Evolutionary conservation across 768 basidiomycete genomes (phyloP), one percentile per base, ranked within the genome.

Genomic region (Tricholoma saponaceum): DNA sequence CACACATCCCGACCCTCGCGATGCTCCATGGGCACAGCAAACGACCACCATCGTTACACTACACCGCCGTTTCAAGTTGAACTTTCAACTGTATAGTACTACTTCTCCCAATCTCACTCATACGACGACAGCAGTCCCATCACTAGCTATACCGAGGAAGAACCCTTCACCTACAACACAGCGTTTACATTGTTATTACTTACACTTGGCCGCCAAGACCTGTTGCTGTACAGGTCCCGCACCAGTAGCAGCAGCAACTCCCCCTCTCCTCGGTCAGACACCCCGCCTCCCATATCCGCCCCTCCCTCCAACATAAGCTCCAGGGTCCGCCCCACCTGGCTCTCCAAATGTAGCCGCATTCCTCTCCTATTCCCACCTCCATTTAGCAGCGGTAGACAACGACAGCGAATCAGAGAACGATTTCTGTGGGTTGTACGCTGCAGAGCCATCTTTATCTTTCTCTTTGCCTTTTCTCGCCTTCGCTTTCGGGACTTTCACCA

Each of bases 361-460:
- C 63, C 64, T 39, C 58, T 77, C 76, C 57, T 79, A 33, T 56
- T 57, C 16, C 33, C 64, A 55, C 53, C 63, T 56, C 63, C 61
- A 26, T 60, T 57, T 2, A n/a, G 57, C 28, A 16, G 59, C 56
- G 20, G 74, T 60, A 16, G 76, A 74, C 16, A 79, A 78, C 13
- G 79, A 78, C 51, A 83, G 68, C 12, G 86, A 83, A 70, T 94
- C 91, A 62, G 93, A 94, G 79, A 93, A 93, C 3, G 89, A 92
- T 62, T 79, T 84, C 62, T 81, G 72, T 4, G 87, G 90, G 69
- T 93, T 87, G 66, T 92, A 92, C 47, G 90, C 89, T 1, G 64
- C 49, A 9, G 66, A 64, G 1, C 59, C 56, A 1, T 74, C 72
- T 46, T 79, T 69, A 23, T 78, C 75, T 49, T 72, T 69, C 52